Evolutionary conservation across 306 rosid species (phyloP).

Genomic region (Prunus kanzakura): DNA sequence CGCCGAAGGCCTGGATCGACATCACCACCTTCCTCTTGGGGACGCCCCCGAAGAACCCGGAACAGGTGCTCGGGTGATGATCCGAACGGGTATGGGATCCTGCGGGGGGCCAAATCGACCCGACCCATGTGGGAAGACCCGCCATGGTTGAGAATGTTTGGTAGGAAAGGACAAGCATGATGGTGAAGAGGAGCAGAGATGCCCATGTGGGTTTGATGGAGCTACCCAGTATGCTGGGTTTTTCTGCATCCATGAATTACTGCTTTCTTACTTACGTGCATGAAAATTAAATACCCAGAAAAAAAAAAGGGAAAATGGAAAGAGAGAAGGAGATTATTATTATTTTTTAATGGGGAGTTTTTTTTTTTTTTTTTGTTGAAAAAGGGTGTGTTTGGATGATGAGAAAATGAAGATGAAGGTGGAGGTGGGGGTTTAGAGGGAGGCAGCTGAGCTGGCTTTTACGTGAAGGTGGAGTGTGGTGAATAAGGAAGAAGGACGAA

Average conservation of each 20-base stretch:
- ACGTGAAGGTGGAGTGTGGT: slow-evolving; percentile 1
- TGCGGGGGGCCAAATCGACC: not conserved
- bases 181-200: slow-evolving; percentile 38
- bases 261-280: slow-evolving; percentile 4
- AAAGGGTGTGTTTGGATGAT: not conserved
- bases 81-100: not conserved
- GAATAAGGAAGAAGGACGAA: not conserved
- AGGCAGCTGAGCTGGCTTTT: not conserved
- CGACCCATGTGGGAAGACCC: slow-evolving; percentile 34
- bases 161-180: slow-evolving; percentile 43
- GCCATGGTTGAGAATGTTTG: slow-evolving; percentile 40
- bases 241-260: slow-evolving; percentile 49
- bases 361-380: not conserved
- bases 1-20: slow-evolving; percentile 80
- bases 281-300: not conserved
- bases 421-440: not conserved
- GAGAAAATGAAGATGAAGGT: not conserved
- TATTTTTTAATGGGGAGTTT: not conserved
- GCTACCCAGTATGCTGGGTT: slow-evolving; percentile 16
- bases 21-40: slow-evolving; percentile 34
- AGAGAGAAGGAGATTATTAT: not conserved
- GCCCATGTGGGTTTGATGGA: slow-evolving; percentile 41
- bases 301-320: not conserved
- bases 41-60: slow-evolving; percentile 32
- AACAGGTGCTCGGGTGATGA: slow-evolving; percentile 37